Percentiles rank a stretch among this genome's conserved stretches.
Evolutionary conservation across 225 moss, liverwort and hornwort species (phyloP).

Genomic region (Marchantia paleacea): DNA sequence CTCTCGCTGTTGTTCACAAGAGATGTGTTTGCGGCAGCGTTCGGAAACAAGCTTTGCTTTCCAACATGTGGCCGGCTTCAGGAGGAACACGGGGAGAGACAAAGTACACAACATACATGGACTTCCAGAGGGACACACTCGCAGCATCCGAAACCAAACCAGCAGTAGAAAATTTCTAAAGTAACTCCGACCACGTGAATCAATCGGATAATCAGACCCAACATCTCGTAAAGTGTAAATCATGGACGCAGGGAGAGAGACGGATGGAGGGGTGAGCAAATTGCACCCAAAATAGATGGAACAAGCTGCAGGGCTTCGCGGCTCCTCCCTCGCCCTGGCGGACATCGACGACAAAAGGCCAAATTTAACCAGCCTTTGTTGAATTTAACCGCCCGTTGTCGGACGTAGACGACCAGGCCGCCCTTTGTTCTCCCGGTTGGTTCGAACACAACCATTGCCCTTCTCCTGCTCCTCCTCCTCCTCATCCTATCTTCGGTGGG

Average conservation of each 20-base stretch:
- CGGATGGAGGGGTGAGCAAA: too few species aligned
- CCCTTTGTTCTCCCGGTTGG: not conserved
- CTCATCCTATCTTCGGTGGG: not conserved
- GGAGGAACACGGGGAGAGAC: not conserved
- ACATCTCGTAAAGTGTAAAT: not conserved
- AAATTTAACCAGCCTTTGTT: not conserved
- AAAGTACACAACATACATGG: not conserved
- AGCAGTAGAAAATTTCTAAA: not conserved
- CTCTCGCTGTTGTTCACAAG: too few species aligned
- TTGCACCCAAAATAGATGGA: too few species aligned
- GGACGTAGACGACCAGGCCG: not conserved
- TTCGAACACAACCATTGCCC: not conserved
- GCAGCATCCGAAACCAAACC: not conserved
- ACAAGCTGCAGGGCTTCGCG: not conserved
- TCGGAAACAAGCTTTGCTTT: too few species aligned
- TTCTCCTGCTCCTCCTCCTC: not conserved
- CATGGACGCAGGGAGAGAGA: not conserved
- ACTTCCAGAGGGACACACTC: not conserved
- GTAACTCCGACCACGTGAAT: too few species aligned
- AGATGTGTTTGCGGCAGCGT: too few species aligned
- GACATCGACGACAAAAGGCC: not conserved
- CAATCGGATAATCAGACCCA: not conserved
- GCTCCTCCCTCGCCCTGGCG: not conserved
- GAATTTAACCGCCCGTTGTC: too few species aligned
- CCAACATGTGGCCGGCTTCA: not conserved